Base-by-base conservation (phyloP, 306 rosid genomes). In the Trifolium repens region DNA sequence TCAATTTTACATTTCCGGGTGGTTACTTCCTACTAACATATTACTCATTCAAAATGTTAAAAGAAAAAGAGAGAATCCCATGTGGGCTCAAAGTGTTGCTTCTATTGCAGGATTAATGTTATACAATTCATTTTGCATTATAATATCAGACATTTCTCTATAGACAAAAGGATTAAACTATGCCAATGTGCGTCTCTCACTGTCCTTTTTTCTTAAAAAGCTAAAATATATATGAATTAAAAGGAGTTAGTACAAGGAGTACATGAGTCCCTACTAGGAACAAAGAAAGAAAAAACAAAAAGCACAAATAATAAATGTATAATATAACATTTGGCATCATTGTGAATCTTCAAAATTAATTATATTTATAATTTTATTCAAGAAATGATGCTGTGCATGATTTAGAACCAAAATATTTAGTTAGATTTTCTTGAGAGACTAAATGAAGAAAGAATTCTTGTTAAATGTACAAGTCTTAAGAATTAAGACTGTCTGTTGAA, bases 1-100 rank as follows among this genome's bases (percentile, higher is more conserved):
- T 47, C 75, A 42, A 73, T 35, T 52, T 46, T 72, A 64, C 49
- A 58, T 66, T 71, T 43, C 8, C 52, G 34, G 78, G 85, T 47
- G 88, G 30, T 50, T 49, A 27, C 76, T 60, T 52, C 15, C 69
- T 26, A 64, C 40, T 19, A 42, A 52, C 71, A 78, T 14, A 77
- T 26, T 57, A 2, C 32, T 27, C 15, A n/a, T 44, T 61, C 71
- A 65, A 61, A 52, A 80, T 55, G 46, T 15, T 47, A 11, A 49
- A 72, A 78, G 47, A 27, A 6, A 32, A 6, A 60, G 57, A 16
- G 4, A 8, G 8, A 22, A 69, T 60, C 32, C 22, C 17, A 10
- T 2, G 67, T 4, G 27, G 47, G 66, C 49, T 27, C 79, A 72
- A 15, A 14, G 72, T 72, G 68, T 30, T 49, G 16, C 19, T 37